phyloP scores from a whole-genome alignment of 176 grass and related monocot species.

The Oropetium thomaeum region DNA sequence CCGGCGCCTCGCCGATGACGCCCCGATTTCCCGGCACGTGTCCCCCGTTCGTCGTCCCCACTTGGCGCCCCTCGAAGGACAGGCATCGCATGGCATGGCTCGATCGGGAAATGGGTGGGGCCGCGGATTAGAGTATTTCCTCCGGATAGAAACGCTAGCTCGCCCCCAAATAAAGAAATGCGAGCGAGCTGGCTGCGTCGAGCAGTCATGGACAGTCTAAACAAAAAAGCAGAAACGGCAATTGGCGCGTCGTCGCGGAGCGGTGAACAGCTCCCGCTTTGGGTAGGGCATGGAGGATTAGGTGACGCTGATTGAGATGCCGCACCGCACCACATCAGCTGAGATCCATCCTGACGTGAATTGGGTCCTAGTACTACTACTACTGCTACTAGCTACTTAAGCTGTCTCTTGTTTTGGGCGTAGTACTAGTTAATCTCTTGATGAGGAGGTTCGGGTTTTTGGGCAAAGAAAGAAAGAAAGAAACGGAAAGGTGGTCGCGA shows the following conservation, averaged over 20 bases:
- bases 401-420: too few relatives aligned
- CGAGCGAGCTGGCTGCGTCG: neutral
- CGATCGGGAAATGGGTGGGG: slow-evolving; percentile 24
- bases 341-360: slow-evolving; percentile 35
- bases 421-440: too few relatives aligned
- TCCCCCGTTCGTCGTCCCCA: neutral
- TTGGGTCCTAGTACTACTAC: too few relatives aligned
- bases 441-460: too few relatives aligned
- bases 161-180: slow-evolving; percentile 24
- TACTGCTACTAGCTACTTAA: too few relatives aligned
- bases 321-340: neutral
- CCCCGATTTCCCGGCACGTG: slow-evolving; percentile 10
- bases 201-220: neutral
- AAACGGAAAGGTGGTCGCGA: neutral
- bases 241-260: slow-evolving; percentile 6
- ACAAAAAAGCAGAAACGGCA: neutral
- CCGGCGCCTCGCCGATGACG: neutral
- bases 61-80: neutral
- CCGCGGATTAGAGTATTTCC: neutral
- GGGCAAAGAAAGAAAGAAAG: neutral
- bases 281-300: neutral
- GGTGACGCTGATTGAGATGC: slow-evolving; percentile 21
- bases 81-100: too few relatives aligned
- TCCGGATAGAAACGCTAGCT: neutral
- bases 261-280: neutral